Percentiles rank a stretch among this genome's conserved stretches.
phyloP scores from a whole-genome alignment of 176 grass and related monocot species.

The Zoysia pacifica region DNA sequence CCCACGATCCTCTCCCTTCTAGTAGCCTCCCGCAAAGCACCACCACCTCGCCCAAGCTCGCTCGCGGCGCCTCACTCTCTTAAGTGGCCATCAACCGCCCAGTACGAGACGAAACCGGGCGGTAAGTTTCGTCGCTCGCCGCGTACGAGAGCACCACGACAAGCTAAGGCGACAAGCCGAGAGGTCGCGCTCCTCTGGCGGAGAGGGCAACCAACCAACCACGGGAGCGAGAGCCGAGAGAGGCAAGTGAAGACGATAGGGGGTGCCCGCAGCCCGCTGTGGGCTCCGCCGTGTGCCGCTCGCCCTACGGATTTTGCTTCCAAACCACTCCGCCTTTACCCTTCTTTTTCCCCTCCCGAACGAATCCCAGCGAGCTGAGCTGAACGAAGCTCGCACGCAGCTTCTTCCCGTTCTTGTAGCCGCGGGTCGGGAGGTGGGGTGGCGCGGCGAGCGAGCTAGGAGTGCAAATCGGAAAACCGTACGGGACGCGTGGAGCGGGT shows the following conservation, averaged over 20 bases:
- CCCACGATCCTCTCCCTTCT: constrained; percentile 15
- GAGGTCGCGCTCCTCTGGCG: not conserved
- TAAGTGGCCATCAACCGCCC: constrained; percentile 11
- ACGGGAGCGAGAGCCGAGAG: not conserved
- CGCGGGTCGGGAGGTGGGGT: not conserved
- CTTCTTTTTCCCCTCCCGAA: not conserved
- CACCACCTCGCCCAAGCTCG: not conserved
- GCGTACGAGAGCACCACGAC: constrained; percentile 46
- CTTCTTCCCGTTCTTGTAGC: constrained; percentile 20
- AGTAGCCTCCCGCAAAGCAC: constrained; percentile 32
- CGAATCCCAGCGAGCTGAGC: not conserved
- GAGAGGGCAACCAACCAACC: constrained; percentile 36
- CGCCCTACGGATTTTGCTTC: constrained; percentile 9
- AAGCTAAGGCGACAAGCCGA: not conserved
- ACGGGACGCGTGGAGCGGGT: constrained; percentile 39
- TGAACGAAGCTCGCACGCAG: not conserved
- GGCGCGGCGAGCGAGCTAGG: not conserved
- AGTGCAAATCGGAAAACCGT: not conserved
- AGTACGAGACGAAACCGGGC: constrained; percentile 27
- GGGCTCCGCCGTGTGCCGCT: constrained; percentile 15
- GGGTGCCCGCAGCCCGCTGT: constrained; percentile 19
- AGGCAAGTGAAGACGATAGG: not conserved
- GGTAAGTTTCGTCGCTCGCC: constrained; percentile 22
- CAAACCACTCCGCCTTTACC: not conserved
- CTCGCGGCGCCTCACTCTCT: constrained; percentile 10